Percentiles rank a stretch among this genome's conserved stretches.
These are phyloP conservation scores for Setomelanomma holmii DNA, from an alignment of 2,329 filamentous ascomycete species.

Conservation along the genomic window DNA sequence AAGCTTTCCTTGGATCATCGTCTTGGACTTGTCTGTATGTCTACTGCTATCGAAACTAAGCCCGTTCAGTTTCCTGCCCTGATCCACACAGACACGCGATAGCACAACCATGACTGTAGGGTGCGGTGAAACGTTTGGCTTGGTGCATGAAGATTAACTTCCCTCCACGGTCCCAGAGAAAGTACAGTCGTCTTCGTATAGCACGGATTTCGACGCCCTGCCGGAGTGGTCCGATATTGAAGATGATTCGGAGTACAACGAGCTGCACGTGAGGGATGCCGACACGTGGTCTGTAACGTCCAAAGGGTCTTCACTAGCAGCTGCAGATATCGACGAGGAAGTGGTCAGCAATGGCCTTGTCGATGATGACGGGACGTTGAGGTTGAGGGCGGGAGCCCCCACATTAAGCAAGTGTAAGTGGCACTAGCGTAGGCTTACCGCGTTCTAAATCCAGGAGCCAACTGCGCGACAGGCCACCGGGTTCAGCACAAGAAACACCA, in stretches of 20 bases:
- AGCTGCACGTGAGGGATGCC: not conserved
- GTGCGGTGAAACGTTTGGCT: too few relatives aligned
- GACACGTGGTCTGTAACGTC: conserved; percentile 1
- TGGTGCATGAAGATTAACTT: not conserved
- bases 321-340: not conserved
- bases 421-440: not conserved
- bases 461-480: conserved; percentile 5
- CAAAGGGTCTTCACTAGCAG: not conserved
- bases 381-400: not conserved
- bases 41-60: too few relatives aligned
- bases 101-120: too few relatives aligned
- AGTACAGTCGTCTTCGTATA: not conserved
- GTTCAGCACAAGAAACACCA: conserved; percentile 4
- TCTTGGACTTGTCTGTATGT: too few relatives aligned
- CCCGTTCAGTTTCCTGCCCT: too few relatives aligned
- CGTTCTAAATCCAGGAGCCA: conserved; percentile 19
- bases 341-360: not conserved
- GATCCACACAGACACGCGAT: too few relatives aligned
- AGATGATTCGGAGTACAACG: conserved; percentile 5
- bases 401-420: too few relatives aligned
- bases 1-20: too few relatives aligned
- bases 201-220: not conserved
- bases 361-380: not conserved
- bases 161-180: not conserved
- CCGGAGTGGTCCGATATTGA: conserved; percentile 7